Conservation (phyloP, 345 rosid species). For the Limnanthes douglasii region DNA sequence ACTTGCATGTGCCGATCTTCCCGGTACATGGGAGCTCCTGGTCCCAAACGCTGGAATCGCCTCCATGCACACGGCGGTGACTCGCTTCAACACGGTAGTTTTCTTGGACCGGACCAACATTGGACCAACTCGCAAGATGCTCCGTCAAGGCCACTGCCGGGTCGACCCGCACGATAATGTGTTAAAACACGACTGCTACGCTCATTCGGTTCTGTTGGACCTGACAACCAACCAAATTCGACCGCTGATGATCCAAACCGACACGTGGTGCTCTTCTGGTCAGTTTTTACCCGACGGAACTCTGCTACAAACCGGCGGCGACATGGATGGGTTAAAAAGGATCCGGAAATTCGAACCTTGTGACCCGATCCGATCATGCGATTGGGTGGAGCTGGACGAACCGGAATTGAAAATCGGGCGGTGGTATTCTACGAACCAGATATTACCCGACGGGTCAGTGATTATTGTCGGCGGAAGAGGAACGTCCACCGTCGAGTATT, state of each 20-base stretch:
- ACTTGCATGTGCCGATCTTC: slow-evolving; percentile 29
- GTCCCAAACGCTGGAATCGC: slow-evolving; percentile 64
- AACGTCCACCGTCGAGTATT: slow-evolving; percentile 46
- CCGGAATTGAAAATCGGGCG: slow-evolving; percentile 30
- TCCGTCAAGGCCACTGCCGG: slow-evolving; percentile 48
- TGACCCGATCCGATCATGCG: slow-evolving; percentile 23
- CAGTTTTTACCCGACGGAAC: slow-evolving; percentile 59
- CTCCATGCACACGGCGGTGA: slow-evolving; percentile 94
- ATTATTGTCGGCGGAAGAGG: slow-evolving; percentile 61
- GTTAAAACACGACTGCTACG: slow-evolving; percentile 65
- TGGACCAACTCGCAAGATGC: slow-evolving; percentile 56
- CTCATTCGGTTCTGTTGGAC: slow-evolving; percentile 48
- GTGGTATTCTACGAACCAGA: slow-evolving; percentile 62
- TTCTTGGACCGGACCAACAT: slow-evolving; percentile 80
- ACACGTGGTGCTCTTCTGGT: slow-evolving; percentile 77
- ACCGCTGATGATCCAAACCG: slow-evolving; percentile 50
- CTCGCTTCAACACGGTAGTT: slow-evolving; percentile 88
- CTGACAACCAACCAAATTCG: slow-evolving; percentile 32
- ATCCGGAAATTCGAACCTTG: slow-evolving; percentile 48
- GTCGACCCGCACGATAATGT: slow-evolving; percentile 26
- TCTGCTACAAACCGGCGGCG: slow-evolving; percentile 68
- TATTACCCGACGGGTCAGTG: slow-evolving; percentile 61
- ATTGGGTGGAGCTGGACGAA: slow-evolving; percentile 54
- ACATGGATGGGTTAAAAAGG: slow-evolving; percentile 33
- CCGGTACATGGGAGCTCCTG: slow-evolving; percentile 76